These are phyloP conservation scores for Marsdenia floribunda DNA, from an alignment of 257 asterid species.

Conservation along the genomic window DNA sequence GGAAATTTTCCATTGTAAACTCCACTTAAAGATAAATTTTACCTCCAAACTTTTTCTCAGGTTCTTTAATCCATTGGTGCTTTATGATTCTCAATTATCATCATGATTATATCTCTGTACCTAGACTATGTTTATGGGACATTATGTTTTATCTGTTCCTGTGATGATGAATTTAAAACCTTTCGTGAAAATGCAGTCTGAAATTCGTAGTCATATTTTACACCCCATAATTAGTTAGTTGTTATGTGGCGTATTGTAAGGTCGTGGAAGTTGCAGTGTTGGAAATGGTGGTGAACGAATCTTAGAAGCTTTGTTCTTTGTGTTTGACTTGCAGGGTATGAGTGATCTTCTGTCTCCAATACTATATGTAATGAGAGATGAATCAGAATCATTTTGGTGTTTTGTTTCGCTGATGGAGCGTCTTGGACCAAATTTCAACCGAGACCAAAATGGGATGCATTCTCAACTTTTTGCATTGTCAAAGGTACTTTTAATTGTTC, in stretches of 20 bases:
- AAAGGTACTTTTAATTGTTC: conserved; percentile 46
- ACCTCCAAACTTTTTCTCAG: not conserved
- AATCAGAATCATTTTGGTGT: conserved; percentile 95
- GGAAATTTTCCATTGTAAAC: not conserved
- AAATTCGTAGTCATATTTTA: not conserved
- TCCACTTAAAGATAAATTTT: conserved; percentile 7
- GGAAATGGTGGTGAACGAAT: not conserved
- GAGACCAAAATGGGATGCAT: conserved; percentile 99
- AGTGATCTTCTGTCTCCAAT: conserved; percentile 98
- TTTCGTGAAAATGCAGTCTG: not conserved
- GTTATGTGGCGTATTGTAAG: not conserved
- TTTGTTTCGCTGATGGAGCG: conserved; percentile 87
- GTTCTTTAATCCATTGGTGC: not conserved
- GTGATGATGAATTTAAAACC: not conserved
- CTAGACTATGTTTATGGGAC: not conserved
- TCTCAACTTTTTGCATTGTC: conserved; percentile 93
- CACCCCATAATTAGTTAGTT: not conserved
- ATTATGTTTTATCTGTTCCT: not conserved
- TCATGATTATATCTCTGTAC: not conserved
- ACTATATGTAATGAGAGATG: conserved; percentile 83
- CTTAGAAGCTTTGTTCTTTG: conserved; percentile 4
- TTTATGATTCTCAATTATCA: not conserved
- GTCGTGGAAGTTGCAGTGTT: not conserved
- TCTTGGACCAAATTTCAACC: conserved; percentile 96
- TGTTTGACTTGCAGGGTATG: conserved; percentile 72